Evolutionary conservation across 2,329 filamentous ascomycete genomes (phyloP).

Genomic region (Chaetothyriales sp.): DNA sequence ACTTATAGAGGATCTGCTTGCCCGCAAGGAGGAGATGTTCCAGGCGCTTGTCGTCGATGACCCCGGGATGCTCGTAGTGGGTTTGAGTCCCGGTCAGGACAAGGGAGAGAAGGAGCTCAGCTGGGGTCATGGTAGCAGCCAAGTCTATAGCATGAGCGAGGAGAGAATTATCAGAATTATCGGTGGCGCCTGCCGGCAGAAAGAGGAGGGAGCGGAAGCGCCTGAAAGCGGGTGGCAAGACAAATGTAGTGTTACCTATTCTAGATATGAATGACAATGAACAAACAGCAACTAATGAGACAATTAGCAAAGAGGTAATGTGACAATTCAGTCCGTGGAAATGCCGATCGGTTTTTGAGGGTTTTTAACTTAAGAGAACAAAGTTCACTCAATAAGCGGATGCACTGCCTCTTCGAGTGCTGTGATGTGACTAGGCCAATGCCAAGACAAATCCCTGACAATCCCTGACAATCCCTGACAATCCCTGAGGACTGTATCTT

Average conservation of each 20-base stretch:
- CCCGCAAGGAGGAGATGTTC: constrained; percentile 45
- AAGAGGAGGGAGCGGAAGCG: background rate
- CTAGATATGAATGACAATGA: too few relatives aligned
- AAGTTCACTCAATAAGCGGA: background rate
- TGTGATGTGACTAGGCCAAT: too few relatives aligned
- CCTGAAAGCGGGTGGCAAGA: too few relatives aligned
- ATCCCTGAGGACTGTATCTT: background rate
- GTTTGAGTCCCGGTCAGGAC: constrained; percentile 36
- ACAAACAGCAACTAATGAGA: too few relatives aligned
- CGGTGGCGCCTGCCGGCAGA: too few relatives aligned
- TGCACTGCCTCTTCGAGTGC: background rate
- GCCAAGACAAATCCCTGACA: background rate
- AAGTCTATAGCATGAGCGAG: constrained; percentile 28
- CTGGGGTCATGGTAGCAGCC: background rate
- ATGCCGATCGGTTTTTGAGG: background rate
- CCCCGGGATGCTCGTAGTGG: constrained; percentile 47
- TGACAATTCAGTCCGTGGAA: background rate
- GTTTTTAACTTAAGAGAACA: background rate
- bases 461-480: too few relatives aligned
- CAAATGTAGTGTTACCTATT: too few relatives aligned
- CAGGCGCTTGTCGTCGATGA: constrained; percentile 46
- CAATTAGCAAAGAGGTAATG: too few relatives aligned
- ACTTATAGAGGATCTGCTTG: constrained; percentile 47
- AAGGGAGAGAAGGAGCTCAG: constrained; percentile 31
- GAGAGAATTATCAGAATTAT: constrained; percentile 31